Base-by-base conservation (phyloP, 106 monocot species). In the Platanthera guangdongensis region DNA sequence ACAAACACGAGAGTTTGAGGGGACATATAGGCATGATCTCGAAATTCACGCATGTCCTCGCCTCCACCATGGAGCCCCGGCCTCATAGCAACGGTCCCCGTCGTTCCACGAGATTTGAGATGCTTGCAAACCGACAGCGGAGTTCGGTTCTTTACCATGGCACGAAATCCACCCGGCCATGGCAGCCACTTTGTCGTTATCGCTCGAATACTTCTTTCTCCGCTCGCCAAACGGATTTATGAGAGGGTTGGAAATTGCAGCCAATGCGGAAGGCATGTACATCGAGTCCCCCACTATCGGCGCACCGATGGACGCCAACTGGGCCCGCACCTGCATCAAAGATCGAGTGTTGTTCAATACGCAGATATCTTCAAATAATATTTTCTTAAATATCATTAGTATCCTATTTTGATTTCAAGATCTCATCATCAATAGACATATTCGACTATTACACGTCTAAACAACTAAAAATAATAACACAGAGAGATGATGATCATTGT, bases 241-340 rank as follows among this genome's bases (percentile, higher is more conserved):
- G 45, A 28, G 16, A 9, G 89, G 94, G 74, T 88, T 82, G 55
- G 47, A 67, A 76, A 67, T 81, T 69, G 83, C 89, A 30, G 89
- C 85, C 6, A 89, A 2, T 0, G 80, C 89, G 9, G 97, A 84
- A 62, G 97, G 88, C 83, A 82, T 91, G 79, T 99, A 99, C 86
- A 92, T 92, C 5, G 92, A 86, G 77, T 99, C 97, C 18, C 94
- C 97, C 18, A 94, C 69, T 47, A 99, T 75, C 4, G 97, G 97
- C 12, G 94, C 78, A 64, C 97, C 97, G 22, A 92, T 84, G 7
- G 93, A 87, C 59, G 91, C 94, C 47, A 99, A 77, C 59, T 99
- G 97, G 48, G 97, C 97, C 80, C 97, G 77, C 46, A 99, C 72
- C 97, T 97, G 83, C 69, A 86, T 16, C 13, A 16, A 63, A 28